Evolutionary conservation across 2,329 filamentous ascomycete genomes (phyloP).

Genomic region (Parascedosporium putredinis): DNA sequence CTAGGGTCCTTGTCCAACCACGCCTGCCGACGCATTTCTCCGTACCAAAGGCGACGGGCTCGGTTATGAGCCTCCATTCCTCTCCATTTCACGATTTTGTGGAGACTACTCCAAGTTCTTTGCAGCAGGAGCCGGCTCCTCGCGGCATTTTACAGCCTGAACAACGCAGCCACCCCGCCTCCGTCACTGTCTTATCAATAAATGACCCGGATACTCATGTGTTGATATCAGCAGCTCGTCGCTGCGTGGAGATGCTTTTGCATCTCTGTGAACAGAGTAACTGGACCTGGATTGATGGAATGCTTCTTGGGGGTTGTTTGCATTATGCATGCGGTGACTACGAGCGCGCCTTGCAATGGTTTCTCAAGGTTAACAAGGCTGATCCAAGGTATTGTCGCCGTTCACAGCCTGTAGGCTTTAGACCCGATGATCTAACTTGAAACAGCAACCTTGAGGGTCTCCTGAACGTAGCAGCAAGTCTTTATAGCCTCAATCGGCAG

Average conservation of each 20-base stretch:
- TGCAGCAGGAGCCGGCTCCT: background rate
- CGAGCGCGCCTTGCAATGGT: constrained; percentile 65
- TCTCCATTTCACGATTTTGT: background rate
- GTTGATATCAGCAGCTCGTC: constrained; percentile 36
- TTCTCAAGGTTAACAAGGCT: constrained; percentile 49
- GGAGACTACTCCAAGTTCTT: background rate
- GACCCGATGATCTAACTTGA: constrained; percentile 18
- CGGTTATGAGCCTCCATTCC: background rate
- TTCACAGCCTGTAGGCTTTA: constrained; percentile 17
- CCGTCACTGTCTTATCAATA: background rate
- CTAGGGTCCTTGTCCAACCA: background rate
- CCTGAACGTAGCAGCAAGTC: constrained; percentile 82
- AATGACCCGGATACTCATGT: background rate
- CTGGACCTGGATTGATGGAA: constrained; percentile 88
- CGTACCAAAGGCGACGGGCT: background rate
- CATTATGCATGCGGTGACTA: constrained; percentile 85
- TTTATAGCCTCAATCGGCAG: constrained; percentile 72
- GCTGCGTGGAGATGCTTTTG: constrained; percentile 61
- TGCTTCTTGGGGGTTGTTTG: constrained; percentile 82
- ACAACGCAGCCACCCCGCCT: background rate
- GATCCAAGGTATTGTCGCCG: constrained; percentile 40
- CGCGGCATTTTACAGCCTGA: background rate
- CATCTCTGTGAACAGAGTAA: constrained; percentile 67
- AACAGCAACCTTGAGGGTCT: constrained; percentile 78
- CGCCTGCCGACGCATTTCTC: background rate